Evolutionary conservation across 2,329 filamentous ascomycete species (phyloP), one percentile per base, ranked within the genome.

Genomic region (Colletotrichum navitas): DNA sequence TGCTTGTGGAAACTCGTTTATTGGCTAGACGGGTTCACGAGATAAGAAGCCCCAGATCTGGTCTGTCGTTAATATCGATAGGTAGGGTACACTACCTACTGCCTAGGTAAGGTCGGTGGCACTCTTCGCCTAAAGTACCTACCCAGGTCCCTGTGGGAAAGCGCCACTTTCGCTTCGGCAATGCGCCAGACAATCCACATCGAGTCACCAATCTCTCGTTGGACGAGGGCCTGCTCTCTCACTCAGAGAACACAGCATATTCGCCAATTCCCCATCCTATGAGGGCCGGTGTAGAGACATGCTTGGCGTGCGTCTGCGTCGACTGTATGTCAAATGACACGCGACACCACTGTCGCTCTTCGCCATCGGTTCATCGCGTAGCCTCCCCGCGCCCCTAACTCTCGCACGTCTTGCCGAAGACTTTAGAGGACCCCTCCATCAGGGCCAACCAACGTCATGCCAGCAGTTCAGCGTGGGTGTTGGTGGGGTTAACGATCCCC

Each of bases 391-490:
- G 52, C 29, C 34, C 34, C 56, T 62, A 41, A 56, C 60, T 52
- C 29, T 60, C 39, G 55, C 41, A 36, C 41, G 24, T 51, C 51
- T 36, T 59, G 41, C 69, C 47, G 26, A 18, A 59, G 52, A 60
- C 45, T 29, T 32, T 43, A 16, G n/a, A 58, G 36, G 65, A 64
- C 59, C 63, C 65, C 54, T 64, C 69, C 60, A 60, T 51, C 65
- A 68, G 52, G 45, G 54, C 39, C 47, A 54, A 49, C 55, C 63
- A 66, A 68, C 68, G 71, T 60, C 68, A 68, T 71, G 52, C 45
- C 45, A 58, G 36, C 65, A 59, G 32, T 58, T 52, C n/a, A 47
- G 63, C 62, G 58, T 66, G 65, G 64, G 69, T 24, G 52, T 45
- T 63, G 52, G 72, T 59, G 72, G 70, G 69, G 58, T 67, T 5